phyloP scores from a whole-genome alignment of 2,329 filamentous ascomycete genomes.

The Colletotrichum costaricense region DNA sequence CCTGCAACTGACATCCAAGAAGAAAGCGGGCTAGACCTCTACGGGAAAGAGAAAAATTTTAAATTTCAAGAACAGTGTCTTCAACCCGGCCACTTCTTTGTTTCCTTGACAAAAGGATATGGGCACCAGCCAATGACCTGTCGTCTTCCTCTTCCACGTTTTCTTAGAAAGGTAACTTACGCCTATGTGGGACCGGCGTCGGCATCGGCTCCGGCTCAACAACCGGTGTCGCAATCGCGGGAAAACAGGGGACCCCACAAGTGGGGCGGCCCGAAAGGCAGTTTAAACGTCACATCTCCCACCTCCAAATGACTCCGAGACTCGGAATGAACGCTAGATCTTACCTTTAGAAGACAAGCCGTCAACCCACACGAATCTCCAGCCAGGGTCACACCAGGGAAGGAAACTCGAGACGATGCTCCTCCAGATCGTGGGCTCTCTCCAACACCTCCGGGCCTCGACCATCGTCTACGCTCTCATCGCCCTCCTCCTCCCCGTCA shows the following conservation, averaged over 20 bases:
- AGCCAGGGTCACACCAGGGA: no score
- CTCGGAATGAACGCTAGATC: neutral
- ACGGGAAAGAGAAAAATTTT: no score
- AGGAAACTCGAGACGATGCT: neutral
- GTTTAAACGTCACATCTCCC: neutral
- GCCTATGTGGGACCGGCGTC: neutral
- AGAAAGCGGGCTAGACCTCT: no score
- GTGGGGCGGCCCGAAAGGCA: neutral
- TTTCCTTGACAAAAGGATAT: neutral
- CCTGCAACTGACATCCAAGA: neutral
- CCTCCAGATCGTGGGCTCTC: neutral
- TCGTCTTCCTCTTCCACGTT: no score
- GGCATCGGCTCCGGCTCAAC: neutral
- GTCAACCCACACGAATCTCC: neutral
- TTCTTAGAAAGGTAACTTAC: neutral
- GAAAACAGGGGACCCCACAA: neutral
- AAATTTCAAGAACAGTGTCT: neutral
- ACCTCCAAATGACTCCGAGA: neutral
- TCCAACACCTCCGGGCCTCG: neutral
- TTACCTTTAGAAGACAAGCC: neutral
- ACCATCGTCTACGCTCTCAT: neutral
- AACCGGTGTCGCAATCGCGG: neutral
- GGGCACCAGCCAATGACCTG: neutral
- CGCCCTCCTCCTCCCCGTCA: neutral
- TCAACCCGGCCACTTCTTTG: neutral